Conservation (phyloP, 2,329 filamentous ascomycete species). For the Orbilia quercus region DNA sequence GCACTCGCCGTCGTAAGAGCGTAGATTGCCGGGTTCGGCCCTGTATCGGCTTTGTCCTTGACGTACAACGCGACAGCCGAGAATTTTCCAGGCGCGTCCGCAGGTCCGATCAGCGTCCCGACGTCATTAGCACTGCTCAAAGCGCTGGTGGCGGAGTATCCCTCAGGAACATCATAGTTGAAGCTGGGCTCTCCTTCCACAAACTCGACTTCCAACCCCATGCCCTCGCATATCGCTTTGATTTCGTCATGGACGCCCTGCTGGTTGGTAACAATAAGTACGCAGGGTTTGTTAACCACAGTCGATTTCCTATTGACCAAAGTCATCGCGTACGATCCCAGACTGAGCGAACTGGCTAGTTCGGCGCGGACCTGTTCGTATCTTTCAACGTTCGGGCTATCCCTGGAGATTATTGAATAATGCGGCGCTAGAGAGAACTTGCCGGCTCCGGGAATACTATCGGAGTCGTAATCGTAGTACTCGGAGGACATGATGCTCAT, state of each 20-base stretch:
- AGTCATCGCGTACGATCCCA: slow-evolving; percentile 48
- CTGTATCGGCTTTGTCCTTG: slow-evolving; percentile 14
- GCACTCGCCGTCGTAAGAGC: slow-evolving; percentile 43
- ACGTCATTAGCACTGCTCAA: slow-evolving; percentile 25
- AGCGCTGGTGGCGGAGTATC: background rate
- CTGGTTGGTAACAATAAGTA: slow-evolving; percentile 42
- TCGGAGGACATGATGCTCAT: slow-evolving; percentile 36
- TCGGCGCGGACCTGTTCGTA: slow-evolving; percentile 44
- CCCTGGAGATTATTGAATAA: slow-evolving; percentile 39
- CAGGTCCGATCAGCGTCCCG: slow-evolving; percentile 43
- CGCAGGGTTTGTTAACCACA: slow-evolving; percentile 24
- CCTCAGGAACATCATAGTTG: slow-evolving; percentile 45
- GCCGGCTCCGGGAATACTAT: slow-evolving; percentile 48
- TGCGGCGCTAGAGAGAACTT: slow-evolving; percentile 47
- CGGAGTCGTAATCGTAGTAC: slow-evolving; percentile 44
- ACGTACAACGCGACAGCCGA: slow-evolving; percentile 37
- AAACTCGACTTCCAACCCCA: slow-evolving; percentile 43
- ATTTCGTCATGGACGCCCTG: slow-evolving; percentile 18
- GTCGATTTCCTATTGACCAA: slow-evolving; percentile 33
- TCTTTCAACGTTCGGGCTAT: slow-evolving; percentile 26
- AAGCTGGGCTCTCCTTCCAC: slow-evolving; percentile 42
- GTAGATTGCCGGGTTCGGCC: slow-evolving; percentile 13
- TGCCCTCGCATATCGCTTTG: slow-evolving; percentile 27
- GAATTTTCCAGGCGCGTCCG: slow-evolving; percentile 38
- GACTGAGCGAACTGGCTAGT: slow-evolving; percentile 11